These are phyloP conservation scores for Aspergillus tanneri DNA, from an alignment of 2,329 filamentous ascomycete species.

Conservation along the genomic window DNA sequence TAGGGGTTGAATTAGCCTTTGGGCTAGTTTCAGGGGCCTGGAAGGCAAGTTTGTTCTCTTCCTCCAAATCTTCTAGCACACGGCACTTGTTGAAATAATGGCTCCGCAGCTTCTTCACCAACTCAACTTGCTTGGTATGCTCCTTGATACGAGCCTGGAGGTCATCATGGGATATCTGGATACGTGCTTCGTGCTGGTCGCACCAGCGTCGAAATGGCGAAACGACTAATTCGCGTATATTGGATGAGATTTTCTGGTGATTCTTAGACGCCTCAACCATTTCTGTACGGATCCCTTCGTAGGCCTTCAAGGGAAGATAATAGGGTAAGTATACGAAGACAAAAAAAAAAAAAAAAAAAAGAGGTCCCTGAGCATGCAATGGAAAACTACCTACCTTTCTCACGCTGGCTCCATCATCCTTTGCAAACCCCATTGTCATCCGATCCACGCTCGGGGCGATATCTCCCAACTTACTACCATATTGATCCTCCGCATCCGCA, in stretches of 20 bases:
- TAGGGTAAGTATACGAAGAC: slow-evolving; percentile 1
- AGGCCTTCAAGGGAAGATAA: slow-evolving; percentile 62
- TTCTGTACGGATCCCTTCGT: slow-evolving; percentile 86
- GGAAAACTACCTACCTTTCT: slow-evolving; percentile 67
- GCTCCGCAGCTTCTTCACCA: slow-evolving; percentile 87
- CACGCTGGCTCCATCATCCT: slow-evolving; percentile 93
- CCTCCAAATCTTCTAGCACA: slow-evolving; percentile 90
- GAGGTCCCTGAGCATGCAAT: not conserved
- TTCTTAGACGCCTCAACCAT: slow-evolving; percentile 88
- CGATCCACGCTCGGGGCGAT: slow-evolving; percentile 82
- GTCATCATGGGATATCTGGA: slow-evolving; percentile 93
- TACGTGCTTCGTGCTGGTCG: slow-evolving; percentile 85
- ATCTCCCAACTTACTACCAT: slow-evolving; percentile 75
- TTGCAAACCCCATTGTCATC: slow-evolving; percentile 76
- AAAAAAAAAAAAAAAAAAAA: not conserved
- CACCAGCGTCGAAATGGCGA: slow-evolving; percentile 95
- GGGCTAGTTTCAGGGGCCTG: slow-evolving; percentile 77
- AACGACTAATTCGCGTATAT: slow-evolving; percentile 92
- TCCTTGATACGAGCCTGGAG: slow-evolving; percentile 86
- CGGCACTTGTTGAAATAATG: slow-evolving; percentile 99
- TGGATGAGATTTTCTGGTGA: slow-evolving; percentile 93
- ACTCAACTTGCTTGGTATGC: slow-evolving; percentile 86
- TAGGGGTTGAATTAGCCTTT: slow-evolving; percentile 56
- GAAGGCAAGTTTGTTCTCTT: slow-evolving; percentile 98
- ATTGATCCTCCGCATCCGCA: slow-evolving; percentile 90